phyloP scores from a whole-genome alignment of 257 asterid species.

The Jacaranda copaia region DNA sequence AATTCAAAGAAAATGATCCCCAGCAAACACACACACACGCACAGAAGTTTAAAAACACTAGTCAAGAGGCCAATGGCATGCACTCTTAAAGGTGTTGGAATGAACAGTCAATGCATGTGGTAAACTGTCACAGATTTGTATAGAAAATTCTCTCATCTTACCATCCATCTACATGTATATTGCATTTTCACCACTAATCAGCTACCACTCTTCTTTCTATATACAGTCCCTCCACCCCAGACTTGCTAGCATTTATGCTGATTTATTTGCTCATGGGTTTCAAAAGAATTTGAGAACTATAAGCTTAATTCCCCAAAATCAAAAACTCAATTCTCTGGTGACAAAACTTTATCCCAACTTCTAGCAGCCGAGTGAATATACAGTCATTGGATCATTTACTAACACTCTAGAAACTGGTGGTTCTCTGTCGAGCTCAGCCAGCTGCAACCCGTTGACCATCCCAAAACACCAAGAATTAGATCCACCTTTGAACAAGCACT shows the following conservation, averaged over 20 bases:
- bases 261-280: conserved; percentile 41
- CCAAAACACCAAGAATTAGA: conserved; percentile 79
- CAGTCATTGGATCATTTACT: conserved; percentile 30
- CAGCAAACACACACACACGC: no score
- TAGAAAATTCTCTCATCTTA: conserved; percentile 23
- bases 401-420: conserved; percentile 67
- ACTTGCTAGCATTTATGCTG: conserved; percentile 42
- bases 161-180: conserved; percentile 68
- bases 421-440: conserved; percentile 65
- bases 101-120: background rate
- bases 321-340: conserved; percentile 36
- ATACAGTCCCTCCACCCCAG: conserved; percentile 53
- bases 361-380: conserved; percentile 42
- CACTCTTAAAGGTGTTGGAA: background rate
- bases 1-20: background rate
- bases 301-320: conserved; percentile 34
- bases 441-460: conserved; percentile 96
- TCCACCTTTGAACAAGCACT: conserved; percentile 75
- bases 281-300: conserved; percentile 41
- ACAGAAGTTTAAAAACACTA: no score
- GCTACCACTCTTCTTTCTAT: conserved; percentile 58
- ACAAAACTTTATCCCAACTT: conserved; percentile 64
- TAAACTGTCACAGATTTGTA: conserved; percentile 10
- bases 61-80: background rate
- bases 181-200: conserved; percentile 28